Base-by-base conservation (phyloP, 495 filamentous ascomycete species). In the Aspergillus biplanus region DNA sequence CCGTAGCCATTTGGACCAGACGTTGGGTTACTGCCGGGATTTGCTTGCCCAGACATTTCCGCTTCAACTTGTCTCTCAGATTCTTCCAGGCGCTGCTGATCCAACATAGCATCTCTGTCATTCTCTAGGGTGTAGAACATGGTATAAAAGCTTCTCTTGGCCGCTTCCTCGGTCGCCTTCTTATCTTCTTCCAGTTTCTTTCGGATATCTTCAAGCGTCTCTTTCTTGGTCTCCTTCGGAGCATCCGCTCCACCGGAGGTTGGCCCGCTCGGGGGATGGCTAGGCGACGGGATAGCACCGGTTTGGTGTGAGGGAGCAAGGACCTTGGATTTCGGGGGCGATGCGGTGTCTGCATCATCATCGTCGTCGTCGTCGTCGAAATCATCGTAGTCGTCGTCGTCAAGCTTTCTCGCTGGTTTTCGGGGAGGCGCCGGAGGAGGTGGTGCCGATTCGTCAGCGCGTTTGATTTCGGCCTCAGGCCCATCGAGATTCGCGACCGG, bases 51-150 rank as follows among this genome's bases (percentile, higher is more conserved):
- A 13, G 83, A 86, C 81, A 95, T 92, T 75, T 99, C 95, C 16
- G 92, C 92, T 73, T 98, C 93, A 12, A 97, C 89, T 73, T 96
- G 93, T 69, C 93, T 89, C 71, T 99, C 95, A 1, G 94, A 92
- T 70, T 98, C 95, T 65, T 98, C 96, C 48, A 99, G 84, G 71
- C 92, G 92, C 75, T 97, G 92, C 75, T 99, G 96, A 73, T 99
- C 95, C 63, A 97, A 74, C 96, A 98, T 97, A 46, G 95, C 93
- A 70, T 93, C 91, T 33, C 90, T 85, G 73, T 99, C 95, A 71
- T 92, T 93, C 73, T 99, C 95, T 33, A 97, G 79, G 3, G 96
- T 97, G 73, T 97, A 95, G 74, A 97, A 96, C 47, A 95, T 73
- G 4, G 92, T 96, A 72, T 96, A 86, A 73, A 96, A 97, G 77